Conservation (phyloP, 371 early-diverging fungal species). For the Batkoa obscura region DNA sequence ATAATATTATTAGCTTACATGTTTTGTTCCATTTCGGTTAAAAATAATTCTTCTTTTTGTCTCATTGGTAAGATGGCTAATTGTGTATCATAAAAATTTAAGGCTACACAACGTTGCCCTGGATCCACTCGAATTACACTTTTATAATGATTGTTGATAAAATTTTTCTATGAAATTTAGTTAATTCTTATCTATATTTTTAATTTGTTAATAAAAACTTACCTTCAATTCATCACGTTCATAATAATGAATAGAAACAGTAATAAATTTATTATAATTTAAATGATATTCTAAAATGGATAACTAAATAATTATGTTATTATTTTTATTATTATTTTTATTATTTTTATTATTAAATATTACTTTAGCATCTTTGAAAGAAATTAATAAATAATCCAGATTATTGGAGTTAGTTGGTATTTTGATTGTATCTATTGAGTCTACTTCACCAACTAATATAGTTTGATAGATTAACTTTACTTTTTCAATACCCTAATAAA, state of each 20-base stretch:
- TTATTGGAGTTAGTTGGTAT: no score
- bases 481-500: no score
- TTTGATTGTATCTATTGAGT: no score
- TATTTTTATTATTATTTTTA: background rate
- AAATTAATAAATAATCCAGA: conserved; percentile 56
- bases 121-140: conserved; percentile 55
- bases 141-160: conserved; percentile 38
- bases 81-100: conserved; percentile 69
- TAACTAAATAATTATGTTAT: conserved; percentile 32
- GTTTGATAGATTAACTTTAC: no score
- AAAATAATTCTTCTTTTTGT: conserved; percentile 32
- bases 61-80: conserved; percentile 82
- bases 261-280: conserved; percentile 51
- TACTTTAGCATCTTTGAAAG: conserved; percentile 88
- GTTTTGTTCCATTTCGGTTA: conserved; percentile 12
- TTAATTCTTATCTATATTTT: background rate
- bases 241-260: conserved; percentile 90
- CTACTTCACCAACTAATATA: no score
- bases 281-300: conserved; percentile 74
- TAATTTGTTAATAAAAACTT: conserved; percentile 4
- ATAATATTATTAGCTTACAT: no score
- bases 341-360: conserved; percentile 2
- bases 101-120: conserved; percentile 64
- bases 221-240: conserved; percentile 83
- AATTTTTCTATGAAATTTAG: conserved; percentile 24